These are phyloP conservation scores for Margaritispora aquatica DNA, from an alignment of 495 filamentous ascomycete genomes.

Conservation along the genomic window DNA sequence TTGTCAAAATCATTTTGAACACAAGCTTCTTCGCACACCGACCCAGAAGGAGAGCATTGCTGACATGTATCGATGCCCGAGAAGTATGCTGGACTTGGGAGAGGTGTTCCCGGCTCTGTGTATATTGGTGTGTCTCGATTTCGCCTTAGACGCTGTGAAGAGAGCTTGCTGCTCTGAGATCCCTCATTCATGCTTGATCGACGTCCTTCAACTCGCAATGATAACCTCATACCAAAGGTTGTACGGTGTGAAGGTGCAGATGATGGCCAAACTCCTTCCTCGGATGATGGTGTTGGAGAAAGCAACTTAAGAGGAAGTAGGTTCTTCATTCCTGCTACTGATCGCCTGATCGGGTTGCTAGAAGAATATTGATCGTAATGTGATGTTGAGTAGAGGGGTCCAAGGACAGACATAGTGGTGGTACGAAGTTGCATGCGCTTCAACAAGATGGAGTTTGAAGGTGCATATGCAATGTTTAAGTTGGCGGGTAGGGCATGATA, in stretches of 20 bases:
- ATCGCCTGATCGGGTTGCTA: constrained; percentile 1
- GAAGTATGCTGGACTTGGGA: constrained; percentile 8
- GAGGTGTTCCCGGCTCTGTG: constrained; percentile 15
- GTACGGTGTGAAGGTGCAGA: background rate
- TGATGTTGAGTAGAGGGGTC: background rate
- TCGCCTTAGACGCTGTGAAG: background rate
- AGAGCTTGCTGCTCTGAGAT: background rate
- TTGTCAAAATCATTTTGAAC: background rate
- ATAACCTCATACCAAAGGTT: constrained; percentile 3
- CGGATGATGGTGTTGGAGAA: constrained; percentile 5
- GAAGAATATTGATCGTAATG: background rate
- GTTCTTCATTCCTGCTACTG: constrained; percentile 20
- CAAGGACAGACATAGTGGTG: background rate
- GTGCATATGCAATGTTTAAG: background rate
- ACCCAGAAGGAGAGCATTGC: background rate
- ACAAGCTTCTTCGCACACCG: background rate
- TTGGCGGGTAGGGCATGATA: background rate
- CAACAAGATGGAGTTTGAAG: background rate
- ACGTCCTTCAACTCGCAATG: background rate
- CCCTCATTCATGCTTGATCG: background rate
- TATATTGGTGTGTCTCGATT: constrained; percentile 20
- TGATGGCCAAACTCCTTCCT: background rate
- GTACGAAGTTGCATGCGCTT: background rate
- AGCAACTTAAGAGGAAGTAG: constrained; percentile 19
- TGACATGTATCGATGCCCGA: background rate